Evolutionary conservation across 2,329 filamentous ascomycete genomes (phyloP).

Genomic region (Grosmannia penicillata): DNA sequence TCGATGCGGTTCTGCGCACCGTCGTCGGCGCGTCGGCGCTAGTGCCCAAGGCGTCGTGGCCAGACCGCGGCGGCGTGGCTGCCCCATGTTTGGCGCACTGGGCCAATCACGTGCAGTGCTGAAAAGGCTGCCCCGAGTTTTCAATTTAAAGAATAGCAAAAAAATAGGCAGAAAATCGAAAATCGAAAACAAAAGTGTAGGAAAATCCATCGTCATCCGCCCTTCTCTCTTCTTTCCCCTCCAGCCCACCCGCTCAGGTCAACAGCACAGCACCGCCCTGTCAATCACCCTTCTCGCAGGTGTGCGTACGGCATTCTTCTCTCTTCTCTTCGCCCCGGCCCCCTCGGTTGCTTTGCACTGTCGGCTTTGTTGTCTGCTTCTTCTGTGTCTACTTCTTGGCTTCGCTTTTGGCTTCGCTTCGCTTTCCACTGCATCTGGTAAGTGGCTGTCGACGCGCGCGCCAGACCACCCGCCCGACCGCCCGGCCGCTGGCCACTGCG

Average conservation of each 20-base stretch:
- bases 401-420: too few species aligned
- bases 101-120: background rate
- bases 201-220: constrained; percentile 12
- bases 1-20: background rate
- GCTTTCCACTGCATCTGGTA: too few species aligned
- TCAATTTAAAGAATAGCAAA: too few species aligned
- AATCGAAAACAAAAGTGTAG: too few species aligned
- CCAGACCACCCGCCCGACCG: too few species aligned
- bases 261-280: constrained; percentile 24
- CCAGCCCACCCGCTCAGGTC: constrained; percentile 13
- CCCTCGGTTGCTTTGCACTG: background rate
- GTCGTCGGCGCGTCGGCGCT: background rate
- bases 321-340: background rate
- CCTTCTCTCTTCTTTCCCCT: constrained; percentile 8
- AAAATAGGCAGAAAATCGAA: constrained; percentile 10
- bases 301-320: constrained; percentile 21
- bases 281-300: constrained; percentile 23
- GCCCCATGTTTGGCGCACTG: background rate
- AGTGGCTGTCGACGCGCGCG: too few species aligned
- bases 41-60: background rate
- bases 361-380: background rate
- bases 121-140: constrained; percentile 6
- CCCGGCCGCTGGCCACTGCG: too few species aligned
- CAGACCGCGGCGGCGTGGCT: too few species aligned
- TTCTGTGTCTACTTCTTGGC: background rate